Conservation (phyloP, 306 rosid species). For the Acacia confusa region DNA sequence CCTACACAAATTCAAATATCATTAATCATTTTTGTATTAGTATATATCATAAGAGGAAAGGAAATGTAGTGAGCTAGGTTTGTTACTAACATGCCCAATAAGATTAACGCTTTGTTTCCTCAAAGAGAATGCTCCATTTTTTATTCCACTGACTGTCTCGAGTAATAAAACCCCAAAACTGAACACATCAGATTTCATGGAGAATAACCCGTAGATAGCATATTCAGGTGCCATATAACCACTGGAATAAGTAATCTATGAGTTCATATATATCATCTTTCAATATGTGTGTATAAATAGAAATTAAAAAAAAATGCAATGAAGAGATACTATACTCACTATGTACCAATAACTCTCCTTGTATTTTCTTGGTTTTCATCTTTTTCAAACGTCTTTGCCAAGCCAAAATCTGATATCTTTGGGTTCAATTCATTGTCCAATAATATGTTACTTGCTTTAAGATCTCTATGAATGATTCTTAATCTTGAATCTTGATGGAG, state of each 20-base stretch:
- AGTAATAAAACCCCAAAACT: background rate
- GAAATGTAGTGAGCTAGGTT: background rate
- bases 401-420: background rate
- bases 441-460: background rate
- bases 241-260: background rate
- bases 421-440: background rate
- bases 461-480: background rate
- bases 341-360: background rate
- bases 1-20: constrained; percentile 1
- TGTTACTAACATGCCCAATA: background rate
- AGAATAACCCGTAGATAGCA: background rate
- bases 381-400: background rate
- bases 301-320: background rate
- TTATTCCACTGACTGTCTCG: background rate
- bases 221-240: background rate
- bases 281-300: background rate
- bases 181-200: background rate
- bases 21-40: background rate
- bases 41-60: background rate
- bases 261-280: background rate
- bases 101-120: background rate
- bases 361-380: background rate
- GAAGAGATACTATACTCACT: background rate
- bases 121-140: background rate
- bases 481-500: background rate